These are phyloP conservation scores for Podochytrium sp. DNA, from an alignment of 192 early-diverging fungal genomes.

Conservation along the genomic window DNA sequence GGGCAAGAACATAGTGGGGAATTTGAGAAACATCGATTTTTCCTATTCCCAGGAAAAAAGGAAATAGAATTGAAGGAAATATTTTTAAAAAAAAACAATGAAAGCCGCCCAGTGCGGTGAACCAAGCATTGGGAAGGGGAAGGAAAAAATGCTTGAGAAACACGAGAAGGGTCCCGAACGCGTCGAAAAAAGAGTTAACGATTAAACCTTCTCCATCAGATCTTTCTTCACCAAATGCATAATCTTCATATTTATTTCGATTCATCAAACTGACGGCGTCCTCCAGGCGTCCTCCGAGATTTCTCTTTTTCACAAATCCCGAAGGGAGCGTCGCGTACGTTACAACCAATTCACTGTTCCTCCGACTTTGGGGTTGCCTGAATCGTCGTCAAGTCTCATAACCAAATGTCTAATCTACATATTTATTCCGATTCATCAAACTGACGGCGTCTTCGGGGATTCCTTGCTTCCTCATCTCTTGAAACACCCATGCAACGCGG, in stretches of 20 bases:
- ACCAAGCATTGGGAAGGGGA: too few species aligned
- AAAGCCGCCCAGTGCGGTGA: too few species aligned
- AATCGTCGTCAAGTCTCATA: neutral
- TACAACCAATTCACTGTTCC: neutral
- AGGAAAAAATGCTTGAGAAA: too few species aligned
- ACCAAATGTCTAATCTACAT: neutral
- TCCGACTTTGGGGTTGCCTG: neutral
- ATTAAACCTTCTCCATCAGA: too few species aligned
- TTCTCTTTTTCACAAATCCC: neutral
- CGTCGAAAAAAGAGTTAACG: too few species aligned
- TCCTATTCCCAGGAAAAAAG: too few species aligned
- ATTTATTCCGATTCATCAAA: neutral
- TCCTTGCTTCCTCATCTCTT: neutral
- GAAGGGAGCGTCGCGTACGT: constrained; percentile 14
- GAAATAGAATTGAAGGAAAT: too few species aligned
- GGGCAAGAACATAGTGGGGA: too few species aligned
- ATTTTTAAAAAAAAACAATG: too few species aligned
- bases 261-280: neutral
- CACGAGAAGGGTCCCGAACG: too few species aligned
- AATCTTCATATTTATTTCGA: neutral
- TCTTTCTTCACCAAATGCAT: neutral
- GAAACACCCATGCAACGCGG: constrained; percentile 10
- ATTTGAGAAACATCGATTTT: too few species aligned
- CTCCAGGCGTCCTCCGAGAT: neutral
- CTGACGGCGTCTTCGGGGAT: neutral